Conservation (phyloP, 2,329 filamentous ascomycete genomes). For the Tolypocladium nubicola region DNA sequence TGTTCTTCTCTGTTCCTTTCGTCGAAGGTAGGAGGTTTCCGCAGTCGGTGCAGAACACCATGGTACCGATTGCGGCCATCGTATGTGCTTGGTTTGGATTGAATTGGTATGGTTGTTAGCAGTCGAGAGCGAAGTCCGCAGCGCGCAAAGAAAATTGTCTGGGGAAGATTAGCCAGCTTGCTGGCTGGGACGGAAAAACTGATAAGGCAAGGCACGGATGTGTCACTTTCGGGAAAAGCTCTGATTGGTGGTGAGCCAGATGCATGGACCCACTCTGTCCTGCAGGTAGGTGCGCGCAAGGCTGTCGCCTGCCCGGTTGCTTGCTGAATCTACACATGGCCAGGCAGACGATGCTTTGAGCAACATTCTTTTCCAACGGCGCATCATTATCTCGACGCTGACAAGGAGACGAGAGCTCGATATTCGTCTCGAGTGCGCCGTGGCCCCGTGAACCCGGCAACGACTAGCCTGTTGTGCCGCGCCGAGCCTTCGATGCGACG, state of each 20-base stretch:
- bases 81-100: conserved; percentile 3
- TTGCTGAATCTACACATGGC: not conserved
- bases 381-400: not conserved
- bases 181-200: conserved; percentile 17
- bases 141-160: not conserved
- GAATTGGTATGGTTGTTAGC: not conserved
- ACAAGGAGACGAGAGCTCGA: not conserved
- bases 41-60: conserved; percentile 89
- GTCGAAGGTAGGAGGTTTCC: conserved; percentile 81
- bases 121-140: not conserved
- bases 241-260: conserved; percentile 1
- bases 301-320: conserved; percentile 1
- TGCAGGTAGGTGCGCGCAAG: conserved; percentile 6
- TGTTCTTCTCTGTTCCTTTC: conserved; percentile 63
- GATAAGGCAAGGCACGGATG: conserved; percentile 11
- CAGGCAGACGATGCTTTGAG: not conserved
- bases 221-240: conserved; percentile 11
- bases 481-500: conserved; percentile 13
- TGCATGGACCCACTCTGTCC: not conserved
- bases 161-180: not conserved
- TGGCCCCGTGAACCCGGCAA: not conserved
- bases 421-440: not conserved
- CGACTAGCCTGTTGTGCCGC: conserved; percentile 1
- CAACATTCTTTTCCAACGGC: not conserved
- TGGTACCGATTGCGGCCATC: conserved; percentile 84